Evolutionary conservation across 2,329 filamentous ascomycete species (phyloP), one percentile per base, ranked within the genome.

Genomic region (Epicoccum nigrum): DNA sequence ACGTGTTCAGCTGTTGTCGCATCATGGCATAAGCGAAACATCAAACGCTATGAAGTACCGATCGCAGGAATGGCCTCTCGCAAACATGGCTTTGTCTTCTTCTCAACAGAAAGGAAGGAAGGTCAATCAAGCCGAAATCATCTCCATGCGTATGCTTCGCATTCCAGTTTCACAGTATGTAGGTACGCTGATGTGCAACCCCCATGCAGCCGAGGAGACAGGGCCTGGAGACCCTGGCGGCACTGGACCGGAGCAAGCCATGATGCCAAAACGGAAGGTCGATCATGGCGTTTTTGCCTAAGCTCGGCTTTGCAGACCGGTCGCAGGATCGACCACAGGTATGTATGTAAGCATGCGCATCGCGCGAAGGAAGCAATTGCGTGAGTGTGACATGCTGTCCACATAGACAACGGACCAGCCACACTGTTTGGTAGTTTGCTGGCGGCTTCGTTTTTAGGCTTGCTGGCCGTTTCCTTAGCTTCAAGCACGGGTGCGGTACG

Each of bases 241-340:
- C 23, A 9, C 23, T 25, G 23, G 25, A 35, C 21, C 38, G 21
- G 28, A 21, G 47, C 47, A 47, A 39, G n/a, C n/a, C n/a, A 43
- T 46, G 49, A 52, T 20, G 23, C 41, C 19, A 51, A 30, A 34
- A 37, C 33, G 39, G 46, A 43, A 43, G 46, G 49, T 32, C 49
- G 49, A 52, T 52, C 49, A 47, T 52, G 49, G 49, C 49, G 49
- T 42, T 35, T 33, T 17, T n/a, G n/a, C 37, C 15, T n/a, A 33
- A 38, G 17, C 43, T 30, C 35, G 48, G 41, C 7, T 27, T 25
- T 17, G 23, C 32, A 39, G 49, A 23, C 49, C 48, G 38, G 38
- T 37, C 19, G 30, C 32, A 21, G 2, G 28, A 43, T 47, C 49
- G 33, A 39, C 49, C 19, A 15, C 25, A 30, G 28, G n/a, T n/a